Base-by-base conservation (phyloP, 768 basidiomycete genomes). In the Lactifluus echinatus region DNA sequence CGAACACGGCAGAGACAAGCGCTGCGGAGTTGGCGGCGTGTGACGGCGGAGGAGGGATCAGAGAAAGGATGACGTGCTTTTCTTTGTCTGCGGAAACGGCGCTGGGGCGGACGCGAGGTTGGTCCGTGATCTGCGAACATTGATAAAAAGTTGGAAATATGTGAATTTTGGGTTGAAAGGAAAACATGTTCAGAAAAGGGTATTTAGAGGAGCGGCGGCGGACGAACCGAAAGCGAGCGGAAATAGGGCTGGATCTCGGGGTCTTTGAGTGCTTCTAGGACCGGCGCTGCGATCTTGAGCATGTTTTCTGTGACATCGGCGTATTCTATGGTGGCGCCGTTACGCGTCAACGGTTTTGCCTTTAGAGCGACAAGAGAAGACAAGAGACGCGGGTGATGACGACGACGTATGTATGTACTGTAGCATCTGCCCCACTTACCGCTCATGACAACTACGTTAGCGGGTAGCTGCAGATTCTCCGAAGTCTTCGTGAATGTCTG, bases 401-500 rank as follows among this genome's bases (percentile, higher is more conserved):
- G 8, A 2, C 3, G 19, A n/a, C 19, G 8, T n/a, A 17, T 11
- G 39, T 19, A 31, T 31, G 31, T n/a, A 8, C 8, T 15, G 26
- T 19, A 28, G 23, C 23, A 26, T 3, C 42, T 8, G 15, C 29
- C 10, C 31, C 23, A 43, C 64, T 43, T 65, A 84, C 84, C 84
- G 57, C 89, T 84, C 86, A 93, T 90, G 64, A 92, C 78, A 12
- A 83, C 80, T 44, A 86, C 73, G 19, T 76, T 72, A 0, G 78
- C 63, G 3, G 89, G 86, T 24, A 95, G 72, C 15, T 73, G 68
- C 2, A 78, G 48, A 61, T 80, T 79, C 57, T 93, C 92, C 12
- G 80, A 74, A 4, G 87, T 84, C 66, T 84, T 87, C 17, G 91
- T 85, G 70, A 93, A 92, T 0, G 87, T 88, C 91, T 93, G 67